These are phyloP conservation scores for Epichloe sibirici DNA, from an alignment of 2,329 filamentous ascomycete genomes.

Conservation along the genomic window DNA sequence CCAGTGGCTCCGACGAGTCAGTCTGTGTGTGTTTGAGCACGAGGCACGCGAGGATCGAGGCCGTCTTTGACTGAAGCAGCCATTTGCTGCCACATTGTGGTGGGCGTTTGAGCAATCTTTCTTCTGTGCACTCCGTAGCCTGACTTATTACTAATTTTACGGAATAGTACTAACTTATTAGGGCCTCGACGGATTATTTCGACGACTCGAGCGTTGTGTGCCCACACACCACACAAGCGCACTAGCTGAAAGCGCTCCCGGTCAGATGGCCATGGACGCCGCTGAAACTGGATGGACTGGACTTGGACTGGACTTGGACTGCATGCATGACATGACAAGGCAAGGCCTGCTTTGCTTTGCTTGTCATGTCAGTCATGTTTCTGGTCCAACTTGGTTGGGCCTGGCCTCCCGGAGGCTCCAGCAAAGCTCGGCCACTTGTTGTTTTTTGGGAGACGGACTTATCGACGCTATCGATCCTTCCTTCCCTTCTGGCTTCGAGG, in stretches of 20 bases:
- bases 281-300: background rate
- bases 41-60: too few relatives aligned
- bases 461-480: background rate
- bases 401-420: too few relatives aligned
- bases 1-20: slow-evolving; percentile 6
- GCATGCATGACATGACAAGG: background rate
- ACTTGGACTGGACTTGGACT: too few relatives aligned
- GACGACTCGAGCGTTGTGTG: too few relatives aligned
- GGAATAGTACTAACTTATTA: too few relatives aligned
- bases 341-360: too few relatives aligned
- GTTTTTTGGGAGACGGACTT: background rate
- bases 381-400: background rate
- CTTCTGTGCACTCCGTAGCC: too few relatives aligned
- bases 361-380: background rate
- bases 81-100: too few relatives aligned
- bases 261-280: background rate
- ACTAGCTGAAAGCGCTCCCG: slow-evolving; percentile 1
- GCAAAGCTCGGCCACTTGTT: background rate
- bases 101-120: too few relatives aligned
- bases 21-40: background rate
- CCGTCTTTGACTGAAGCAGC: too few relatives aligned
- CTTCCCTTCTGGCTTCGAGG: background rate
- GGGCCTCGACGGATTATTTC: too few relatives aligned
- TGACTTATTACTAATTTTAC: too few relatives aligned
- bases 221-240: background rate